These are phyloP conservation scores for Hypoxylon sp. DNA, from an alignment of 2,329 filamentous ascomycete genomes.

Conservation along the genomic window DNA sequence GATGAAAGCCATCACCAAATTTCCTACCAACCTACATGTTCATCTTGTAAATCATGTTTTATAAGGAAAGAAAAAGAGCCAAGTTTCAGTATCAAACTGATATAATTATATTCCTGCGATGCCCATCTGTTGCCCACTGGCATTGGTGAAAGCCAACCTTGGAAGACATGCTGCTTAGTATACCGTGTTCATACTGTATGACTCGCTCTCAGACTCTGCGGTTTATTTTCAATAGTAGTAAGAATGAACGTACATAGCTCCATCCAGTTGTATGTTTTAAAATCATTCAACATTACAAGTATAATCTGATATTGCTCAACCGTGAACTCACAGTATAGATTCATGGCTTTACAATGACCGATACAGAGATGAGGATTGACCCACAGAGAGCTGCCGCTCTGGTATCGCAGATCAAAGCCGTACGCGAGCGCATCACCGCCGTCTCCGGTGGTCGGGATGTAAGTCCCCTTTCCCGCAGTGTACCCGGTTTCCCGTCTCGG, in stretches of 20 bases:
- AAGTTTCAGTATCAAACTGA: not conserved
- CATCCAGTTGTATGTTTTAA: conserved; percentile 14
- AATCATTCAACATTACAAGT: not conserved
- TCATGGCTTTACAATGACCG: conserved; percentile 56
- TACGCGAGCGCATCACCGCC: conserved; percentile 68
- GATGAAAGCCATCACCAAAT: not conserved
- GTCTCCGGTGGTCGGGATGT: conserved; percentile 67
- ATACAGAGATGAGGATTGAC: conserved; percentile 70
- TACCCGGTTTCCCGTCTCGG: not conserved
- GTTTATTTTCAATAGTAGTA: conserved; percentile 15
- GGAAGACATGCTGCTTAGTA: not conserved
- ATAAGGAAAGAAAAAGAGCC: not conserved
- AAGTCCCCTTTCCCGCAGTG: conserved; percentile 47
- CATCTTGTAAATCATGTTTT: not conserved
- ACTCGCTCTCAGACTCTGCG: not conserved
- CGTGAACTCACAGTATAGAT: conserved; percentile 8
- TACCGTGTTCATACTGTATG: conserved; percentile 25
- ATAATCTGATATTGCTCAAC: not conserved
- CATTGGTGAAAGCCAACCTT: not conserved
- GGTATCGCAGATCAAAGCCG: conserved; percentile 69
- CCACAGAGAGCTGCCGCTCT: conserved; percentile 71
- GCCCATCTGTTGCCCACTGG: not conserved
- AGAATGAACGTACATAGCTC: not conserved
- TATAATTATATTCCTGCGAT: not conserved
- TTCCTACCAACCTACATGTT: not conserved